Evolutionary conservation across 2,329 filamentous ascomycete species (phyloP).

Genomic region (Akanthomyces uredinophilus): DNA sequence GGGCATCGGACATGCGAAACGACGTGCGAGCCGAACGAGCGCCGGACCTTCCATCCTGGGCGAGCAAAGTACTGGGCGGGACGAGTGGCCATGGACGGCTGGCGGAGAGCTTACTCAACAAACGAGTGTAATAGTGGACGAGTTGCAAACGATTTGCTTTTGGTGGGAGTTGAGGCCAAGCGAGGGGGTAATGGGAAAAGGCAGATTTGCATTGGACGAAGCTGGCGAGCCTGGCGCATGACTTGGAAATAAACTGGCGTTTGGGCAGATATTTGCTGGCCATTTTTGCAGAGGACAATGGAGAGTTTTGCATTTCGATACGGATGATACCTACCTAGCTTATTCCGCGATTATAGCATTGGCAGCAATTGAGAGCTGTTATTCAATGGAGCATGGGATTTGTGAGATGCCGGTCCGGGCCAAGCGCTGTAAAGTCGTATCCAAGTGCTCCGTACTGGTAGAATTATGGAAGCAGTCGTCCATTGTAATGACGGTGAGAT

Average conservation of each 20-base stretch:
- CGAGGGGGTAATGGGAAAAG: neutral
- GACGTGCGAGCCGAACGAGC: constrained; percentile 2
- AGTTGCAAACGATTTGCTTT: neutral
- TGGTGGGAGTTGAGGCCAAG: neutral
- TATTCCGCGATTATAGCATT: neutral
- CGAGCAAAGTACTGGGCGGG: constrained; percentile 24
- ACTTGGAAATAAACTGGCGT: neutral
- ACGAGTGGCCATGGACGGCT: neutral
- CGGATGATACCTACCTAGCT: neutral
- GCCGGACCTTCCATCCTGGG: constrained; percentile 28
- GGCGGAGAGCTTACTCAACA: constrained; percentile 1
- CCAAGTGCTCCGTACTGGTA: too few species aligned
- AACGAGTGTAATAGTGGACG: neutral
- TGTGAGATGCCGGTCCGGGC: neutral
- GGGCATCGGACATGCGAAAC: constrained; percentile 27
- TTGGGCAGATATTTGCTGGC: neutral
- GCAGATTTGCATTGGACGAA: neutral
- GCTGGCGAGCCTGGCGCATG: neutral
- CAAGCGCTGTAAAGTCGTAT: neutral
- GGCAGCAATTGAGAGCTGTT: neutral
- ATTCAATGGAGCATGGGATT: neutral
- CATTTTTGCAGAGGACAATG: neutral
- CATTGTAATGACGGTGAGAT: neutral
- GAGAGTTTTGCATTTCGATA: neutral
- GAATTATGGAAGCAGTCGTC: too few species aligned